Conservation (phyloP, 2,329 filamentous ascomycete species). For the Penicillium sp. region DNA sequence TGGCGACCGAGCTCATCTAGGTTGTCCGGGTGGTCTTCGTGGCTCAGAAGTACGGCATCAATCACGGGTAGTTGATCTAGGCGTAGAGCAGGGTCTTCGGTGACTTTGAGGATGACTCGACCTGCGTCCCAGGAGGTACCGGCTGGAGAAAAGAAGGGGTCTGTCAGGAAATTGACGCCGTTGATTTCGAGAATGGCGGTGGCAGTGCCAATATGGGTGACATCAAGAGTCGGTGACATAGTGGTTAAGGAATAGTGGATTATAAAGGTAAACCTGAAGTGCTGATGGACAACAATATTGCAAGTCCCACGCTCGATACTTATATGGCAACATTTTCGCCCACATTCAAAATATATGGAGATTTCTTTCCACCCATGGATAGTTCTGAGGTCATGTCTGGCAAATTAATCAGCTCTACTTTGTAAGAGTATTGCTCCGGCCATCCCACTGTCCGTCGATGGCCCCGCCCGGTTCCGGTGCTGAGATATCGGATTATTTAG, state of each 20-base stretch:
- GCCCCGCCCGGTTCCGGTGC: neutral
- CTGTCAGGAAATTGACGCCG: conserved; percentile 46
- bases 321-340: neutral
- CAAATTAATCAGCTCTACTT: neutral
- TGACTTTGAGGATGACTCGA: conserved; percentile 29
- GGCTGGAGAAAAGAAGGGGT: conserved; percentile 48
- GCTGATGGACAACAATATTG: neutral
- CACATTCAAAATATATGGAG: neutral
- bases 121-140: conserved; percentile 37
- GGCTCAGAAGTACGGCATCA: conserved; percentile 51
- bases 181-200: conserved; percentile 50
- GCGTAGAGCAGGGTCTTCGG: conserved; percentile 36
- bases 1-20: conserved; percentile 49
- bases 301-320: neutral
- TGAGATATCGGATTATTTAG: neutral
- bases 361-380: neutral
- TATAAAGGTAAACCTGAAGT: neutral
- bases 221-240: neutral
- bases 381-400: neutral
- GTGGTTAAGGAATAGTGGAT: neutral
- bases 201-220: conserved; percentile 52
- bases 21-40: conserved; percentile 54
- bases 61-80: conserved; percentile 46
- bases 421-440: neutral
- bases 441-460: neutral